These are phyloP conservation scores for Asterochloris erici DNA, from an alignment of 139 green algal genomes.

Conservation along the genomic window DNA sequence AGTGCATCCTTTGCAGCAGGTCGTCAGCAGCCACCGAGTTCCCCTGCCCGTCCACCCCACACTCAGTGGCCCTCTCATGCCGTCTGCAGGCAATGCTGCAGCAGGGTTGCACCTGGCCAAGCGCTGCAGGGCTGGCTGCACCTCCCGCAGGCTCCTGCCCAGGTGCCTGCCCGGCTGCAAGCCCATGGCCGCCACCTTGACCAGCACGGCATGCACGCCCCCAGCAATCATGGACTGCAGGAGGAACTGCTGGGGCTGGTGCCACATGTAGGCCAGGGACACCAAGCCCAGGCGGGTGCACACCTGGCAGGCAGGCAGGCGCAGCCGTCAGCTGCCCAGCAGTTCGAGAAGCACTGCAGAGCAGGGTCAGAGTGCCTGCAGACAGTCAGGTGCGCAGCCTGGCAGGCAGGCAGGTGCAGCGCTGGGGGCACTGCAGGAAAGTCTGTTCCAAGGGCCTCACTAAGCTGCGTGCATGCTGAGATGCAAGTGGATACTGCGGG, in stretches of 20 bases:
- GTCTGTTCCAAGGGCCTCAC: too few species aligned
- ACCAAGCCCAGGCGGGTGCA: conserved; percentile 79
- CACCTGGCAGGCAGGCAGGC: conserved; percentile 37
- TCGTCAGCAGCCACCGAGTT: too few species aligned
- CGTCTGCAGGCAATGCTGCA: background rate
- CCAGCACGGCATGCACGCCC: conserved; percentile 69
- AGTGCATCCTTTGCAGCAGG: too few species aligned
- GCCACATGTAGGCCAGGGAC: conserved; percentile 91
- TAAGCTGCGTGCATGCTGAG: too few species aligned
- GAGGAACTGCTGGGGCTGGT: conserved; percentile 73
- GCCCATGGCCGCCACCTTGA: conserved; percentile 86
- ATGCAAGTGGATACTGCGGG: too few species aligned
- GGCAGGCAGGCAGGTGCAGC: too few species aligned
- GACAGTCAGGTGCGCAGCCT: too few species aligned
- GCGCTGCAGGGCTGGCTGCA: conserved; percentile 52
- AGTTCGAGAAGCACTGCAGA: too few species aligned
- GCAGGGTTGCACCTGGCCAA: conserved; percentile 27
- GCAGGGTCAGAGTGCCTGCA: too few species aligned
- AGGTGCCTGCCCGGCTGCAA: conserved; percentile 84
- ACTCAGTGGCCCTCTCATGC: background rate
- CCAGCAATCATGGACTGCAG: conserved; percentile 65
- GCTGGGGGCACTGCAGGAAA: too few species aligned
- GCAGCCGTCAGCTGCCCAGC: too few species aligned
- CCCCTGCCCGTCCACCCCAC: too few species aligned
- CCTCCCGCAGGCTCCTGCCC: conserved; percentile 60